Conservation (phyloP, 2,329 filamentous ascomycete genomes). For the Aureobasidium sp. region DNA sequence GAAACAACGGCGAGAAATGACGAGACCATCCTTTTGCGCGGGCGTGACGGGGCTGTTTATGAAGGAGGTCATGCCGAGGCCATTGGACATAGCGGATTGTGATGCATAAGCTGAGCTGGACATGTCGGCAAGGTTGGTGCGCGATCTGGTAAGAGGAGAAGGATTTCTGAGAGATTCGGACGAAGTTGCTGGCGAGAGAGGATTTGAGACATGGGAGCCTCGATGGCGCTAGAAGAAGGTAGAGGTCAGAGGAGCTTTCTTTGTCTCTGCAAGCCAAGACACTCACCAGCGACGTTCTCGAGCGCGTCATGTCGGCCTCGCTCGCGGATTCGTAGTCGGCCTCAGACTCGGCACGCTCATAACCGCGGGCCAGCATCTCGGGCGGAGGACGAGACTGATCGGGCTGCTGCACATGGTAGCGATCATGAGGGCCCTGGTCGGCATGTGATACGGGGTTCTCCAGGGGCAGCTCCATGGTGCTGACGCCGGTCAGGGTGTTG, state of each 20-base stretch:
- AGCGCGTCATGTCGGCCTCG: slow-evolving; percentile 68
- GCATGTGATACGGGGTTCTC: slow-evolving; percentile 76
- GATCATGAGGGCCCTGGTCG: slow-evolving; percentile 80
- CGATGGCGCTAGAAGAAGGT: slow-evolving; percentile 48
- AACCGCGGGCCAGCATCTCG: slow-evolving; percentile 82
- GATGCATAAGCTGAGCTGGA: slow-evolving; percentile 45
- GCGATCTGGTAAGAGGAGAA: slow-evolving; percentile 53
- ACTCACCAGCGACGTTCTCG: slow-evolving; percentile 62
- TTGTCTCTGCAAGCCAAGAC: slow-evolving; percentile 20
- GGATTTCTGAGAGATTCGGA: slow-evolving; percentile 80
- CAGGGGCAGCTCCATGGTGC: slow-evolving; percentile 86
- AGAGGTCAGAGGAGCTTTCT: slow-evolving; percentile 2
- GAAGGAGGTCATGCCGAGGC: slow-evolving; percentile 50
- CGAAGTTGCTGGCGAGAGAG: slow-evolving; percentile 77
- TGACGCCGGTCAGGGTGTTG: slow-evolving; percentile 94
- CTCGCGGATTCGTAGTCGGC: slow-evolving; percentile 84
- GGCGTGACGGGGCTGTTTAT: slow-evolving; percentile 43
- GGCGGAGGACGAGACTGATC: slow-evolving; percentile 84
- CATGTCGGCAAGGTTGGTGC: slow-evolving; percentile 44
- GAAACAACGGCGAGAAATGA: slow-evolving; percentile 75
- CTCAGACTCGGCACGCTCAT: slow-evolving; percentile 69
- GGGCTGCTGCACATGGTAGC: slow-evolving; percentile 80
- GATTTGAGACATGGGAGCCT: slow-evolving; percentile 59
- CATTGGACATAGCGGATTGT: slow-evolving; percentile 41
- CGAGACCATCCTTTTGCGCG: slow-evolving; percentile 30